Evolutionary conservation across 2,329 filamentous ascomycete genomes (phyloP), one percentile per base, ranked within the genome.

Genomic region (Colletotrichum tofieldiae): DNA sequence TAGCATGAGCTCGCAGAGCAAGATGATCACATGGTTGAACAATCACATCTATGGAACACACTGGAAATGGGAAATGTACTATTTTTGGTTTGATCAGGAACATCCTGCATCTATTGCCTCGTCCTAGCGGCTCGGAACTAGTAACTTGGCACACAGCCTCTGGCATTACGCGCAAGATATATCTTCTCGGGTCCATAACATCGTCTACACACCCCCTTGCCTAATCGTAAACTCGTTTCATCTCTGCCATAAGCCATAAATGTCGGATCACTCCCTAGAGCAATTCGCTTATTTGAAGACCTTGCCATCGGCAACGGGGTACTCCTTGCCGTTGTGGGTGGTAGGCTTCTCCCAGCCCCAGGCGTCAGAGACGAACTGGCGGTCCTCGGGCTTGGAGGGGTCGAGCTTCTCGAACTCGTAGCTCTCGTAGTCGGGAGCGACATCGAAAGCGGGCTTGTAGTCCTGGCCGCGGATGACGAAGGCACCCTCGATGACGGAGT

Each of bases 321-420:
- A 97, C 82, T 92, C 90, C 93, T 98, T 98, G 88, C 93, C 96
- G 81, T 93, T 85, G 80, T 94, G 89, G 76, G 86, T 87, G 80
- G 95, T 87, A 77, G 93, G 92, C 88, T 94, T 93, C 84, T 98
- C 96, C 94, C 95, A 98, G 75, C 91, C 88, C 96, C 96, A 99
- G 86, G 93, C 89, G 82, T 93, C 91, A 81, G 96, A 91, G 81
- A 99, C 88, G 83, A 93, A 95, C 83, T 93, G 92, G 82, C 89
- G 91, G 90, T 98, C 94, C 85, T 95, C 94, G 67, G 89, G 84
- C 83, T 94, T 98, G 84, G 85, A 91, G 82, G 91, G 93, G 89
- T 99, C 96, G 80, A 99, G 94, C 93, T 98, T 98, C 84, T 87
- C 93, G 92, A 98, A 98, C 79, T 90, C 85, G 90, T 98, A 99